These are phyloP conservation scores for Tremella fuciformis DNA, from an alignment of 768 basidiomycete species.

Conservation along the genomic window DNA sequence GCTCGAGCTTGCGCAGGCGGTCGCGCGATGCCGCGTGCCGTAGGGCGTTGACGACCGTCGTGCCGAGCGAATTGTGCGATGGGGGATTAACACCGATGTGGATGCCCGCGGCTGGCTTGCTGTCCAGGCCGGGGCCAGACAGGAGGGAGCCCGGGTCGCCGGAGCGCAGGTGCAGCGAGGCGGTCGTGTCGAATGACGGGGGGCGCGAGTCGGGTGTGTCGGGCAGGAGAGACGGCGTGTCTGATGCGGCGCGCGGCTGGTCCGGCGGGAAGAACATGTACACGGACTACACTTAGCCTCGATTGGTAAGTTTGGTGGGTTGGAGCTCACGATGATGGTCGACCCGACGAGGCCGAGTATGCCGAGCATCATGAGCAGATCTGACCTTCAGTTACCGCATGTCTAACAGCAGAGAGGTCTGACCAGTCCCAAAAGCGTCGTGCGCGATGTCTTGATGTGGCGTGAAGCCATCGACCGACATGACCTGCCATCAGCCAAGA, in stretches of 20 bases:
- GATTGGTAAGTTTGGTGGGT: not conserved
- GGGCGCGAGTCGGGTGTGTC: not conserved
- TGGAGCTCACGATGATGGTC: constrained; percentile 8
- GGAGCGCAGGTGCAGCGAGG: not conserved
- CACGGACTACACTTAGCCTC: not conserved
- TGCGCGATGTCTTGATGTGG: constrained; percentile 1
- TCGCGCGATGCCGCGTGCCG: no score
- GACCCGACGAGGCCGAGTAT: constrained; percentile 6
- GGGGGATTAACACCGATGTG: no score
- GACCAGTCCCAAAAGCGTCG: constrained; percentile 1
- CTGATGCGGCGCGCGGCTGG: not conserved
- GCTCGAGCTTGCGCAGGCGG: no score
- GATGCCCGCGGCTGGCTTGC: no score
- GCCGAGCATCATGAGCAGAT: not conserved
- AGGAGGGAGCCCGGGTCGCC: no score
- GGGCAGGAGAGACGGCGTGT: not conserved
- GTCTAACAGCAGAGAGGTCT: not conserved
- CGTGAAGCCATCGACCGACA: constrained; percentile 1
- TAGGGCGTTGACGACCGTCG: no score
- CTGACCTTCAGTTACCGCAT: not conserved
- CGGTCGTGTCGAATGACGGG: constrained; percentile 1
- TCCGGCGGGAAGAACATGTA: constrained; percentile 6
- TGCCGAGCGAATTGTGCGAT: no score
- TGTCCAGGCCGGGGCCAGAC: no score
- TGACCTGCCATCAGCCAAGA: no score